Evolutionary conservation across 73 alveolate species (phyloP).

Genomic region (Breviolum minutum): DNA sequence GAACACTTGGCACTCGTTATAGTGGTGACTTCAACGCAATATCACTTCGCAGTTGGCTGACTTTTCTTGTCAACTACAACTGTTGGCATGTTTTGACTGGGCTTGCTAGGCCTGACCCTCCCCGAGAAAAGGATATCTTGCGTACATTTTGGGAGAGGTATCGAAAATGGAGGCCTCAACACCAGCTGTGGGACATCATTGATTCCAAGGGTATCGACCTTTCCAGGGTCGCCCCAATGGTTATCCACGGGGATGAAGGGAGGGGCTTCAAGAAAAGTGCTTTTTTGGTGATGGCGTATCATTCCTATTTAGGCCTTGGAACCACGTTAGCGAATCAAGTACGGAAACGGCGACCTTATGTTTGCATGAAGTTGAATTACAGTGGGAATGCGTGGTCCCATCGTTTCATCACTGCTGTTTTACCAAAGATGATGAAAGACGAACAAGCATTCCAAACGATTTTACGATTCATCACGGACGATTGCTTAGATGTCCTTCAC

Average conservation of each 20-base stretch:
- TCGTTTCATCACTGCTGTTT: neutral
- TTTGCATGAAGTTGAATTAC: neutral
- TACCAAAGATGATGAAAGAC: constrained; percentile 25
- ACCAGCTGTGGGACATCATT: neutral
- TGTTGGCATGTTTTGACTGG: constrained; percentile 23
- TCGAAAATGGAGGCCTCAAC: neutral
- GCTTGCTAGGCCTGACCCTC: neutral
- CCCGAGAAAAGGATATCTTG: neutral
- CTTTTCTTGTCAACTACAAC: neutral
- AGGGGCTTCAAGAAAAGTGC: neutral
- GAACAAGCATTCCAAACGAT: neutral
- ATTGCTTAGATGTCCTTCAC: neutral
- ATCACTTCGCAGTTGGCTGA: neutral
- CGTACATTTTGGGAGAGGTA: neutral
- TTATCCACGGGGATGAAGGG: constrained; percentile 47
- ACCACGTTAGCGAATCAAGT: neutral
- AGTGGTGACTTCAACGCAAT: neutral
- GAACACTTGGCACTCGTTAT: neutral
- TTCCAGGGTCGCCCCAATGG: neutral
- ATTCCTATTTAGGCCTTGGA: neutral
- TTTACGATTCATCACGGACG: neutral
- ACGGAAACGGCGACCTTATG: neutral
- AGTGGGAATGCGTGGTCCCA: neutral
- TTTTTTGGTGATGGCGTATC: neutral
- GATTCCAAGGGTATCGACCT: neutral